phyloP scores from a whole-genome alignment of 2,329 filamentous ascomycete species.

The Beauveria sp. region DNA sequence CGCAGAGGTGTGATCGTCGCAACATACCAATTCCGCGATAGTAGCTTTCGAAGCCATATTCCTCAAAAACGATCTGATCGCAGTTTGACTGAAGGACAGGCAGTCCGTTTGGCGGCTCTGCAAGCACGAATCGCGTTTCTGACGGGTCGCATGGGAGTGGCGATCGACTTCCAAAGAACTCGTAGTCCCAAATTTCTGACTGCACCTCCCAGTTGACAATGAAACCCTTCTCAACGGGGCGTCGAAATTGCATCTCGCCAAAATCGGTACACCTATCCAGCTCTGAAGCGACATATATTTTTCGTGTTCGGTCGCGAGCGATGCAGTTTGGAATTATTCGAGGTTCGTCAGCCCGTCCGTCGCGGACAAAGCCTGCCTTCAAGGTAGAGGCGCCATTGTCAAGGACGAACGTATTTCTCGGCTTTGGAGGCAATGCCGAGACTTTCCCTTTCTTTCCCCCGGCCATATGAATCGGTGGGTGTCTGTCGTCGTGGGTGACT shows the following conservation, averaged over 20 bases:
- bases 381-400: conserved; percentile 91
- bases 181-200: conserved; percentile 90
- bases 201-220: conserved; percentile 95
- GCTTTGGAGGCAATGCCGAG: conserved; percentile 39
- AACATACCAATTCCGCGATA: conserved; percentile 60
- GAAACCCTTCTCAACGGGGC: conserved; percentile 90
- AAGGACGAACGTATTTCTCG: conserved; percentile 68
- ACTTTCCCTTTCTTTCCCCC: conserved; percentile 46
- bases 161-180: conserved; percentile 68
- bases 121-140: conserved; percentile 76
- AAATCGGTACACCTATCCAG: conserved; percentile 76
- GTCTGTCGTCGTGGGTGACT: not conserved
- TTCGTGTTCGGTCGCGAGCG: conserved; percentile 70
- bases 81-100: conserved; percentile 78
- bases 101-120: conserved; percentile 78
- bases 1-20: not conserved
- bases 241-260: conserved; percentile 77
- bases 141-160: conserved; percentile 63
- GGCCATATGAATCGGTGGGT: conserved; percentile 25
- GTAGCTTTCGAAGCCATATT: conserved; percentile 88
- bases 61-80: conserved; percentile 95
- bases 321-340: conserved; percentile 80
- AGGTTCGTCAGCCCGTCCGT: conserved; percentile 45
- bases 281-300: conserved; percentile 73
- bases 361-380: conserved; percentile 73